A percentile compares a stretch with the other conserved stretches of the same genome.
Conservation (phyloP, 352 stramenopile genomes). For the Globisporangium cystogenes region DNA sequence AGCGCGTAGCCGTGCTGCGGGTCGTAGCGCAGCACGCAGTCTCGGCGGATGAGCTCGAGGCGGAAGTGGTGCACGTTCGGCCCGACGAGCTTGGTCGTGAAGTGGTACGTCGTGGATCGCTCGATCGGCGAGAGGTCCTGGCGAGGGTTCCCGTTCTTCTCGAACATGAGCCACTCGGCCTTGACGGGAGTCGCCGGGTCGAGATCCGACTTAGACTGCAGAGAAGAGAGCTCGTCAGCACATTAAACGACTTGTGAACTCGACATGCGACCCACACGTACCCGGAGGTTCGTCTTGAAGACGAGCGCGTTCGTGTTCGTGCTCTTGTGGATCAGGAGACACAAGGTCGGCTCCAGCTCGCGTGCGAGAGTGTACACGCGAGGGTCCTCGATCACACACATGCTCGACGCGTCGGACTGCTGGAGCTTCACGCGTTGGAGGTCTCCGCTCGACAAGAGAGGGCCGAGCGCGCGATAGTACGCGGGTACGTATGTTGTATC, state of each 20-base stretch:
- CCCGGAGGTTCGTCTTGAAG: constrained; percentile 32
- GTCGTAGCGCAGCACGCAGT: constrained; percentile 45
- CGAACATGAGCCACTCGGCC: constrained; percentile 67
- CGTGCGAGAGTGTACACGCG: constrained; percentile 39
- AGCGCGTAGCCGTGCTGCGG: constrained; percentile 27
- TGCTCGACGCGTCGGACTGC: constrained; percentile 19
- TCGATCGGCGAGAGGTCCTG: constrained; percentile 49
- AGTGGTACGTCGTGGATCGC: constrained; percentile 52
- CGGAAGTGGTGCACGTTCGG: constrained; percentile 41
- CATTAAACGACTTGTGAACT: no score
- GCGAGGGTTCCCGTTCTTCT: constrained; percentile 49
- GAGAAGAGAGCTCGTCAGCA: neutral
- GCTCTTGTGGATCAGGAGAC: constrained; percentile 54
- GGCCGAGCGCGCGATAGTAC: constrained; percentile 49
- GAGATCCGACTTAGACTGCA: constrained; percentile 23
- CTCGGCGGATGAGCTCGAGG: constrained; percentile 37
- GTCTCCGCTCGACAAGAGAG: constrained; percentile 29
- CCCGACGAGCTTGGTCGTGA: constrained; percentile 26
- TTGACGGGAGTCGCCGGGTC: constrained; percentile 29
- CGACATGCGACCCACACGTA: constrained; percentile 6
- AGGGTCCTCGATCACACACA: constrained; percentile 25
- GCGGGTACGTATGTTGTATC: constrained; percentile 39
- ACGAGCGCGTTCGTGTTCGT: constrained; percentile 53
- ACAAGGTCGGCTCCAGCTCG: constrained; percentile 43
- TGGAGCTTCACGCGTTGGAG: constrained; percentile 43